phyloP scores from a whole-genome alignment of 352 stramenopile species.

The Pythium monospermum region DNA sequence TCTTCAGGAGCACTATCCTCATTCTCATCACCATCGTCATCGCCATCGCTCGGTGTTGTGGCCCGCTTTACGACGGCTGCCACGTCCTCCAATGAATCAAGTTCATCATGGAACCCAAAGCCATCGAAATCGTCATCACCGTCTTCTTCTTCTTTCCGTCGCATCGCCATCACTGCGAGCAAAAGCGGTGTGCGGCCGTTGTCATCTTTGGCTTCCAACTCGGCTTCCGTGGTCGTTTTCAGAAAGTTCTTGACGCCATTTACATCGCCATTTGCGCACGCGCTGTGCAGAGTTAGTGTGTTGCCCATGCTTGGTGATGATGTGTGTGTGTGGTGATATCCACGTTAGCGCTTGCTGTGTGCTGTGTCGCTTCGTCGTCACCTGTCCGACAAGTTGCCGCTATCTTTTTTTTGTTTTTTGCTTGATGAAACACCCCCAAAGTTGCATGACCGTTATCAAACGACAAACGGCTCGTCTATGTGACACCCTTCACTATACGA shows the following conservation, averaged over 20 bases:
- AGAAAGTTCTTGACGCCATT: conserved; percentile 50
- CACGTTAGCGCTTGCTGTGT: too few relatives aligned
- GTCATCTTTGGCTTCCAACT: conserved; percentile 72
- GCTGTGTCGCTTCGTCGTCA: too few relatives aligned
- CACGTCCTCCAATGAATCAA: conserved; percentile 27
- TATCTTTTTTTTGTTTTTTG: too few relatives aligned
- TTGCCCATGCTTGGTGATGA: conserved; percentile 61
- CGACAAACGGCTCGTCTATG: too few relatives aligned
- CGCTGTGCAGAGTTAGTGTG: conserved; percentile 73
- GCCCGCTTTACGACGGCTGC: conserved; percentile 5
- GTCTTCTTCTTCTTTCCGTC: conserved; percentile 31
- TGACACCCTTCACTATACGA: too few relatives aligned
- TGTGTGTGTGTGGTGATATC: not conserved
- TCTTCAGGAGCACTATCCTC: conserved; percentile 28
- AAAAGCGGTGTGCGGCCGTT: conserved; percentile 72
- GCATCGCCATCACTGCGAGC: conserved; percentile 58
- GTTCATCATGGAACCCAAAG: conserved; percentile 29
- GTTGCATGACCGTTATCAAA: too few relatives aligned
- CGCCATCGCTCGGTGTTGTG: not conserved
- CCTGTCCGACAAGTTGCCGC: too few relatives aligned
- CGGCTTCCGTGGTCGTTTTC: conserved; percentile 45
- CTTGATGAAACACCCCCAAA: too few relatives aligned
- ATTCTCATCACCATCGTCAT: conserved; percentile 1
- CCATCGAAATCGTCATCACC: conserved; percentile 42
- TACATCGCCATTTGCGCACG: conserved; percentile 73